Evolutionary conservation across 2,329 filamentous ascomycete genomes (phyloP).

Genomic region (Penicillium sp.): DNA sequence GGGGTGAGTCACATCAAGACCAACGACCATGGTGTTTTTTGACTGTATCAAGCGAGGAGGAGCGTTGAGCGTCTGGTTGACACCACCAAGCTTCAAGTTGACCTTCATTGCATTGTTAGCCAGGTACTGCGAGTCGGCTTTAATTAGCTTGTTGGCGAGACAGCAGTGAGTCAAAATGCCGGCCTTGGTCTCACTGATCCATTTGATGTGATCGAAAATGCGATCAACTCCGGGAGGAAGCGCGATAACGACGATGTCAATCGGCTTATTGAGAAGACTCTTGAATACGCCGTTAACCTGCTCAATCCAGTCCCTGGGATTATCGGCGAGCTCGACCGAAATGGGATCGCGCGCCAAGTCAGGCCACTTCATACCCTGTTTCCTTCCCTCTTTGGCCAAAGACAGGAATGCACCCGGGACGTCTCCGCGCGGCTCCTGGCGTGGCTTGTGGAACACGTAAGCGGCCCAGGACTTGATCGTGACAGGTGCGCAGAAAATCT

Average conservation of each 20-base stretch:
- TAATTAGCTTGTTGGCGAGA: constrained; percentile 46
- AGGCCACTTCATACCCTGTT: neutral
- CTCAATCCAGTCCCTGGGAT: neutral
- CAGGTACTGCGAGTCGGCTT: constrained; percentile 47
- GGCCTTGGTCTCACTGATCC: constrained; percentile 55
- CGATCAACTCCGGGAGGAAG: constrained; percentile 49
- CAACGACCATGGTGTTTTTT: constrained; percentile 74
- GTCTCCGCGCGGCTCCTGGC: neutral
- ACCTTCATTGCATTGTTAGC: constrained; percentile 70
- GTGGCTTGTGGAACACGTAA: constrained; percentile 1
- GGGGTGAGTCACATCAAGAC: constrained; percentile 84
- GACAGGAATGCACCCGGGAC: neutral
- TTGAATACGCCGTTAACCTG: neutral
- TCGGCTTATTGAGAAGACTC: neutral
- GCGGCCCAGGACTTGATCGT: constrained; percentile 3
- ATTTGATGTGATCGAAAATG: constrained; percentile 63
- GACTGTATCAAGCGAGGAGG: constrained; percentile 56
- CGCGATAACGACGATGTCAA: constrained; percentile 31
- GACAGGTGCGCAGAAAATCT: constrained; percentile 4
- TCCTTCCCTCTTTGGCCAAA: neutral
- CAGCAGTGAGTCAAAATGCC: constrained; percentile 66
- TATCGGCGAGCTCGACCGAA: neutral
- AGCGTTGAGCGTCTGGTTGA: constrained; percentile 60
- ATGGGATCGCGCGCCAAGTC: too few relatives aligned
- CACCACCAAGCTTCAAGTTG: constrained; percentile 71